Evolutionary conservation across 75 land plant species (phyloP).

Genomic region (Cupressus sempervirens): DNA sequence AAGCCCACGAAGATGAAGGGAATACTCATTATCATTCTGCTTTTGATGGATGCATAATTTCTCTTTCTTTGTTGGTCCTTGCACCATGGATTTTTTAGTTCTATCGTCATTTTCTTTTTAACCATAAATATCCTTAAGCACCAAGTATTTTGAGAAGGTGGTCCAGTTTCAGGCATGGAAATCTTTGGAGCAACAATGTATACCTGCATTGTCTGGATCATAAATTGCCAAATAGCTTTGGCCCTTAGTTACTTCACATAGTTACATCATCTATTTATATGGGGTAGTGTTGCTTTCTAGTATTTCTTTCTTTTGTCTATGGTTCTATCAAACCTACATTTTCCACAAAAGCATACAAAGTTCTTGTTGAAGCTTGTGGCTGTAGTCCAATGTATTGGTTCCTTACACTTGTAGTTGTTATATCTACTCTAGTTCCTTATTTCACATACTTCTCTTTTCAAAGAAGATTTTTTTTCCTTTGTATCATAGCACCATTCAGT

Average conservation of each 20-base stretch:
- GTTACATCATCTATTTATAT: conserved; percentile 73
- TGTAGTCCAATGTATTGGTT: conserved; percentile 70
- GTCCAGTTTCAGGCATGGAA: conserved; percentile 47
- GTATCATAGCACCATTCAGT: conserved; percentile 82
- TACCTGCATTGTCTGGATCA: conserved; percentile 76
- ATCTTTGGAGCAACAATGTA: conserved; percentile 74
- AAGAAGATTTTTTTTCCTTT: conserved; percentile 71
- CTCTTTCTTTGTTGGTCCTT: too few relatives aligned
- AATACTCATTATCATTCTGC: too few relatives aligned
- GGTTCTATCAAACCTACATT: conserved; percentile 57
- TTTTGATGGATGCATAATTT: too few relatives aligned
- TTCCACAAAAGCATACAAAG: conserved; percentile 70
- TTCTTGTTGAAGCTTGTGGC: conserved; percentile 62
- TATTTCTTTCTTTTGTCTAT: conserved; percentile 72
- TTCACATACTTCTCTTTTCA: conserved; percentile 48
- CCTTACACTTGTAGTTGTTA: conserved; percentile 45
- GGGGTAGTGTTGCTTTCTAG: conserved; percentile 77
- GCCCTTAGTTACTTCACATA: conserved; percentile 74
- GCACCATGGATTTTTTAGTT: conserved; percentile 59
- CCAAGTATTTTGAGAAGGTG: conserved; percentile 61
- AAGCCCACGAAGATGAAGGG: too few relatives aligned
- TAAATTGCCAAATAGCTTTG: conserved; percentile 74
- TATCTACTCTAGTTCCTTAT: conserved; percentile 70
- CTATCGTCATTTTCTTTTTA: conserved; percentile 62
- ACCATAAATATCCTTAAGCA: conserved; percentile 27